phyloP scores from a whole-genome alignment of 306 rosid genomes.

The Cucumis sativus region DNA sequence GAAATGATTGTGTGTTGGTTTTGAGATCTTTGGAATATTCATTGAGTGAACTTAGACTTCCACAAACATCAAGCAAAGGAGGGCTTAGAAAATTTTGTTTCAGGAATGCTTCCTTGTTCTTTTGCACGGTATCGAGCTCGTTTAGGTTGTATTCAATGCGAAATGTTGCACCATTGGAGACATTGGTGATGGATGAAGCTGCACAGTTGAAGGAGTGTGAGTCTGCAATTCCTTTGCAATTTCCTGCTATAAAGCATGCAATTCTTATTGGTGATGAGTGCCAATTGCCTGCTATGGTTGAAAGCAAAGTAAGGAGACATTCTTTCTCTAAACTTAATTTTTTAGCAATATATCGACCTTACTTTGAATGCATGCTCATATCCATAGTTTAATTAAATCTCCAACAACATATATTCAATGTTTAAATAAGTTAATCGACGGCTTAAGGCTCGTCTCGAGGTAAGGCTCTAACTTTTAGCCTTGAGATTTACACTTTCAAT shows the following conservation, averaged over 20 bases:
- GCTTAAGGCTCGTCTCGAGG: too few relatives aligned
- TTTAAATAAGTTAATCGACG: too few relatives aligned
- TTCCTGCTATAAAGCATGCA: conserved; percentile 35
- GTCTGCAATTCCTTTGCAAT: conserved; percentile 54
- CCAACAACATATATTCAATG: not conserved
- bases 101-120: conserved; percentile 37
- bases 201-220: conserved; percentile 75
- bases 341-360: too few relatives aligned
- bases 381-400: not conserved
- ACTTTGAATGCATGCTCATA: not conserved
- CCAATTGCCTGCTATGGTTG: conserved; percentile 59
- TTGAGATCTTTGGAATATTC: conserved; percentile 23
- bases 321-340: not conserved
- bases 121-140: conserved; percentile 62
- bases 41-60: conserved; percentile 30
- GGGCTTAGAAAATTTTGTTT: conserved; percentile 36
- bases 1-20: conserved; percentile 28
- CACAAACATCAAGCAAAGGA: conserved; percentile 7
- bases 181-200: conserved; percentile 73
- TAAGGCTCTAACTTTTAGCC: too few relatives aligned
- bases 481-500: too few relatives aligned
- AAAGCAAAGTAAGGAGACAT: conserved; percentile 27
- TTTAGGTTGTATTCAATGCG: conserved; percentile 28
- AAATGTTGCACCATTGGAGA: conserved; percentile 20
- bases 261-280: conserved; percentile 69